Evolutionary conservation across 106 monocot species (phyloP).

Genomic region (Dioscorea alata): DNA sequence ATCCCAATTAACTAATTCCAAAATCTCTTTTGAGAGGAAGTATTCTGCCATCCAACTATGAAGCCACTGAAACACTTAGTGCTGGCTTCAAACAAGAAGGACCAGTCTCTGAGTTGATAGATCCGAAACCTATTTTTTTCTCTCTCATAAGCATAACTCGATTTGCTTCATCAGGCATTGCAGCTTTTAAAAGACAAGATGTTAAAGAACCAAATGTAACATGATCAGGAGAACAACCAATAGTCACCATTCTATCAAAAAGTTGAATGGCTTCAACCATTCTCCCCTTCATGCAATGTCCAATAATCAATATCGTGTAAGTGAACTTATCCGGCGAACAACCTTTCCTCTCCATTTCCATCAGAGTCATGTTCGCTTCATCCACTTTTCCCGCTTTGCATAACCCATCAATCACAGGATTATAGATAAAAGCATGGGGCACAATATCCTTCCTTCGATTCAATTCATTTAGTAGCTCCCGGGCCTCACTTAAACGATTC

Average conservation of each 20-base stretch:
- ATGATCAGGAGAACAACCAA: conserved; percentile 46
- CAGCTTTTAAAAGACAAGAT: conserved; percentile 75
- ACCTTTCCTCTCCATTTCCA: conserved; percentile 43
- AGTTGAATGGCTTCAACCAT: conserved; percentile 56
- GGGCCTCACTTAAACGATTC: conserved; percentile 58
- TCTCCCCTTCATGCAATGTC: conserved; percentile 81
- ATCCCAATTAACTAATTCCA: background rate
- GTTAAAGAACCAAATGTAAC: conserved; percentile 37
- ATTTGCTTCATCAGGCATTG: conserved; percentile 60
- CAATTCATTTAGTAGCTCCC: conserved; percentile 39
- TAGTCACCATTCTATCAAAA: conserved; percentile 51
- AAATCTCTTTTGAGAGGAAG: background rate
- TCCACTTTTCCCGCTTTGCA: conserved; percentile 72
- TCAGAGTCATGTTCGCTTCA: conserved; percentile 42
- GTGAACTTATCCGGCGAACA: conserved; percentile 71
- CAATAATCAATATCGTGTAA: conserved; percentile 80
- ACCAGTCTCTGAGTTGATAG: background rate
- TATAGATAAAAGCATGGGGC: conserved; percentile 55
- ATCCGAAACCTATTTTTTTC: conserved; percentile 6
- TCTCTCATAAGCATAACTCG: conserved; percentile 20
- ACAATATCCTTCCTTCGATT: conserved; percentile 38
- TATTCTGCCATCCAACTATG: background rate
- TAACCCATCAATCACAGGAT: conserved; percentile 73
- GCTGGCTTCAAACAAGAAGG: background rate
- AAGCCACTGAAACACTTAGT: background rate